Evolutionary conservation across 2,329 filamentous ascomycete species (phyloP).

Genomic region (Xylariaceae sp.): DNA sequence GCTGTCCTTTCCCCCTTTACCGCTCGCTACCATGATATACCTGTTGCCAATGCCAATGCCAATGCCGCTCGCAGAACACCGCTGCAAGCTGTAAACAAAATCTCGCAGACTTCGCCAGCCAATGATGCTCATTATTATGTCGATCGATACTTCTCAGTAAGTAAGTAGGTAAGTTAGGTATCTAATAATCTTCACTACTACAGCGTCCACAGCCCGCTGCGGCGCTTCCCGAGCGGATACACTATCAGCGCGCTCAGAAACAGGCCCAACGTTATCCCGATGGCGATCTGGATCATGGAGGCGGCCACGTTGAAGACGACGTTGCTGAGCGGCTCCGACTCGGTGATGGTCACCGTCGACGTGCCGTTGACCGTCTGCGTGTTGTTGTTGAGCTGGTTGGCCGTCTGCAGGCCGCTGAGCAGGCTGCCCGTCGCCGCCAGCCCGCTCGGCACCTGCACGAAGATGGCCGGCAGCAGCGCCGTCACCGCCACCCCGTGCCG

Average conservation of each 20-base stretch:
- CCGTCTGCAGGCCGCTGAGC: conserved; percentile 36
- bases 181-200: no score
- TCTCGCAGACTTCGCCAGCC: no score
- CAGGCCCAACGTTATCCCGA: conserved; percentile 43
- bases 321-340: conserved; percentile 27
- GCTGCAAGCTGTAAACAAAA: no score
- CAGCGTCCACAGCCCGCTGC: conserved; percentile 43
- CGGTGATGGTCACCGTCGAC: conserved; percentile 14
- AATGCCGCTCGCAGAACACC: no score
- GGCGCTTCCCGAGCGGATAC: conserved; percentile 42
- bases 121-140: no score
- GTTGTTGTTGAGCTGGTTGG: conserved; percentile 36
- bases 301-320: conserved; percentile 39
- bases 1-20: no score
- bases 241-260: conserved; percentile 42
- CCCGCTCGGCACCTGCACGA: conserved; percentile 41
- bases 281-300: conserved; percentile 46
- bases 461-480: conserved; percentile 40
- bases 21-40: no score
- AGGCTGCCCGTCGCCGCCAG: conserved; percentile 39
- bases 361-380: conserved; percentile 28
- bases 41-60: no score
- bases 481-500: conserved; percentile 43
- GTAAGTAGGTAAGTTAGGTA: no score
- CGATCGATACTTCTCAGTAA: no score